These are phyloP conservation scores for Plasmodium berghei DNA, from an alignment of 169 alveolate genomes.

Conservation along the genomic window DNA sequence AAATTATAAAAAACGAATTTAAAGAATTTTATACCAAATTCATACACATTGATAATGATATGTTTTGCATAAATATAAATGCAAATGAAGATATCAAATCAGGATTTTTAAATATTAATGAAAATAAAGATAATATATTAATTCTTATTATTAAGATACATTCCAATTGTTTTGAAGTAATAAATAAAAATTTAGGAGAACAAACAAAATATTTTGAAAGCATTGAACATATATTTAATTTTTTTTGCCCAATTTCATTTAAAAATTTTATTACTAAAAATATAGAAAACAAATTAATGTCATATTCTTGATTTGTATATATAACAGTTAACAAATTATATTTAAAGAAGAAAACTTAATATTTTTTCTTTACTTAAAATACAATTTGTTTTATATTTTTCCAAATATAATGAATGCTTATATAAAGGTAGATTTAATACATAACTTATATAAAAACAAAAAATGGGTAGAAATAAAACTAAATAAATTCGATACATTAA, in stretches of 20 bases:
- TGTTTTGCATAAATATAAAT: constrained; percentile 34
- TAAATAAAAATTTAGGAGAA: background rate
- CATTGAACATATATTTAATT: constrained; percentile 57
- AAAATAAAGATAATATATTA: constrained; percentile 2
- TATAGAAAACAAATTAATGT: constrained; percentile 1
- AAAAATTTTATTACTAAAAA: constrained; percentile 26
- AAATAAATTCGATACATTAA: constrained; percentile 75
- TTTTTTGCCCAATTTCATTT: constrained; percentile 46
- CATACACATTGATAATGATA: constrained; percentile 24
- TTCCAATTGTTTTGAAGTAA: constrained; percentile 30
- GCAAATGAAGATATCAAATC: constrained; percentile 15
- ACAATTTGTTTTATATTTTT: background rate
- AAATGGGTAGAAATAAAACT: constrained; percentile 79
- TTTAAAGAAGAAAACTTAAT: background rate
- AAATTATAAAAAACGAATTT: constrained; percentile 47
- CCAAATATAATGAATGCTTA: constrained; percentile 8
- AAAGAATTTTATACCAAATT: constrained; percentile 28
- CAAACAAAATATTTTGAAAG: constrained; percentile 18
- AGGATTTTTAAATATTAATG: background rate
- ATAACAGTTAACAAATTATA: background rate
- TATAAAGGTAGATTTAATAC: constrained; percentile 77
- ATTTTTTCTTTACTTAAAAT: background rate
- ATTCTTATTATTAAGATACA: constrained; percentile 20
- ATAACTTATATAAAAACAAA: constrained; percentile 64
- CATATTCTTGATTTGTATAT: background rate